Evolutionary conservation across 768 basidiomycete genomes (phyloP), one percentile per base, ranked within the genome.

Genomic region (Podaxis pistillaris): DNA sequence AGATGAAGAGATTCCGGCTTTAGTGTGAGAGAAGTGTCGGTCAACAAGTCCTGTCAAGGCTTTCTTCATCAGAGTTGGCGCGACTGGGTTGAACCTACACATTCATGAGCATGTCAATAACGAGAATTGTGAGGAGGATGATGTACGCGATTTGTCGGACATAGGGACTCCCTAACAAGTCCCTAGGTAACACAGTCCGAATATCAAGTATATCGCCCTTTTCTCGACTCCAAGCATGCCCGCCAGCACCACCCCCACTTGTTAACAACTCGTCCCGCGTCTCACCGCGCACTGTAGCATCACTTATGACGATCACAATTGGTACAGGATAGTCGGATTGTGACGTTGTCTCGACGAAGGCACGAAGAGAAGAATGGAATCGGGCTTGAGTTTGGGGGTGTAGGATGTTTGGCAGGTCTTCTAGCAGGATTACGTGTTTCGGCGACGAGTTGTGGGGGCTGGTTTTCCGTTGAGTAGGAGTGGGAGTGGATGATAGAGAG

Each of bases 331-430:
- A 75, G 41, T 69, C 65, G 0, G 76, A 61, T 2, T 75, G 65
- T 8, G 51, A 60, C 1, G 74, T 63, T 8, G 77, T 72, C 11
- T 72, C 67, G 9, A 87, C 82, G 50, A 94, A 81, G 0, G 82
- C 71, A 54, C 86, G 75, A 0, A 97, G 71, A 4, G 88, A 79
- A 0, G 83, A 79, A 69, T 94, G 94, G 72, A 96, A 96, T 8
- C 83, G 82, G 13, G 77, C 74, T 68, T 86, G 88, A 0, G 89
- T 92, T 24, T 80, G 76, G 4, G 77, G 73, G 74, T 94, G 93
- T 4, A 93, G 77, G 59, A 98, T 85, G 70, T 98, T 98, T 0
- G 96, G 97, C 1, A 99, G 82, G 61, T 96, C 91, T 74, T 96
- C 93, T 7, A 97, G 78, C 3, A 98, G 85, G 57, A 98, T 81